Evolutionary conservation across 2,329 filamentous ascomycete species (phyloP).

Genomic region (Zymoseptoria passerinii): DNA sequence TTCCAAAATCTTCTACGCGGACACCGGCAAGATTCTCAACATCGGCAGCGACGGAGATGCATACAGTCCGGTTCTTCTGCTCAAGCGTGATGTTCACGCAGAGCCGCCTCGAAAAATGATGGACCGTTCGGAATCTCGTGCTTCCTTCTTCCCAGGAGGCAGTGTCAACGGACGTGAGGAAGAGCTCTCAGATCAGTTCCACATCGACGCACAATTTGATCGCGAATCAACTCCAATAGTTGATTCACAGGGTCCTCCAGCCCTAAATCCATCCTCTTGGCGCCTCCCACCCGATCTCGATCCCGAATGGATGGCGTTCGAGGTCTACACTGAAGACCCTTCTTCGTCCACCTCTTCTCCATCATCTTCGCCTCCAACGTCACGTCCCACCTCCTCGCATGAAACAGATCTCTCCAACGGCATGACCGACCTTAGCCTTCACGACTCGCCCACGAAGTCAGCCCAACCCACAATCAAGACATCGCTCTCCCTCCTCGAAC

Average conservation of each 20-base stretch:
- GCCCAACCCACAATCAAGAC: slow-evolving; percentile 45
- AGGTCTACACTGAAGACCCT: slow-evolving; percentile 64
- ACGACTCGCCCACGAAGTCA: slow-evolving; percentile 25
- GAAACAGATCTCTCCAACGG: slow-evolving; percentile 30
- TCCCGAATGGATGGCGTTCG: slow-evolving; percentile 83
- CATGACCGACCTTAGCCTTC: slow-evolving; percentile 42
- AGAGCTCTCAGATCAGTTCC: slow-evolving; percentile 34
- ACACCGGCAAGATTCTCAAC: slow-evolving; percentile 82
- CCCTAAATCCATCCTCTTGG: neutral
- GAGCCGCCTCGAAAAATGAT: slow-evolving; percentile 53
- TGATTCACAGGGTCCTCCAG: slow-evolving; percentile 4
- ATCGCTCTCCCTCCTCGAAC: slow-evolving; percentile 75
- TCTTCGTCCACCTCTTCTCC: slow-evolving; percentile 37
- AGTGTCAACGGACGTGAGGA: slow-evolving; percentile 18
- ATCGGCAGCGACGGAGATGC: slow-evolving; percentile 61
- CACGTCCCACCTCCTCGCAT: slow-evolving; percentile 12
- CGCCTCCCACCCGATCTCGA: slow-evolving; percentile 51
- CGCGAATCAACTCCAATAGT: slow-evolving; percentile 32
- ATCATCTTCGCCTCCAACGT: slow-evolving; percentile 29
- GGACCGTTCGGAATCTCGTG: slow-evolving; percentile 26
- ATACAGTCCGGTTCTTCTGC: slow-evolving; percentile 63
- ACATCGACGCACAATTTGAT: slow-evolving; percentile 38
- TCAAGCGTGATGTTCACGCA: slow-evolving; percentile 63
- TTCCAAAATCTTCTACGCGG: slow-evolving; percentile 87
- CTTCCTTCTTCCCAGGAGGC: slow-evolving; percentile 6